These are phyloP conservation scores for Phytophthora colocasiae DNA, from an alignment of 352 stramenopile genomes.

Conservation along the genomic window DNA sequence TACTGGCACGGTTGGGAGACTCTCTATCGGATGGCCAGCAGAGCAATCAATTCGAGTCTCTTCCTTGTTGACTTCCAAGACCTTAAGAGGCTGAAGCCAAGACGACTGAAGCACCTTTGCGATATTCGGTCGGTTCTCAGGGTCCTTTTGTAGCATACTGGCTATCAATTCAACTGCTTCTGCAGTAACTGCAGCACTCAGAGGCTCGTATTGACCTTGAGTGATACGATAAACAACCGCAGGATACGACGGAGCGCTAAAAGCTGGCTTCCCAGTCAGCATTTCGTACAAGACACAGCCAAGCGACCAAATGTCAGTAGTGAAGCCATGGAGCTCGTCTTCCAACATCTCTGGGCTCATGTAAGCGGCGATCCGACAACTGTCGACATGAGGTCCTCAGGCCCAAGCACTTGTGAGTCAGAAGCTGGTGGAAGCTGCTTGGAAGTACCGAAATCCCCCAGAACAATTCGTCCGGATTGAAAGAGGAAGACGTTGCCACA, in stretches of 20 bases:
- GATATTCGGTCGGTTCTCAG: slow-evolving; percentile 22
- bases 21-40: too few species aligned
- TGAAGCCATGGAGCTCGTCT: slow-evolving; percentile 59
- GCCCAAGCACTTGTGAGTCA: neutral
- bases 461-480: slow-evolving; percentile 29
- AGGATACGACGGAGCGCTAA: slow-evolving; percentile 59
- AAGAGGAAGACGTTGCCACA: too few species aligned
- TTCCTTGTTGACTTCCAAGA: neutral
- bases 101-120: slow-evolving; percentile 23
- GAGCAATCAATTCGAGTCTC: too few species aligned
- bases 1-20: too few species aligned
- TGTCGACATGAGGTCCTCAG: slow-evolving; percentile 43
- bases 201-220: slow-evolving; percentile 40
- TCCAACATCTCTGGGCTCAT: slow-evolving; percentile 56
- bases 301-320: slow-evolving; percentile 82
- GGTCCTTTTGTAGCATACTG: slow-evolving; percentile 39
- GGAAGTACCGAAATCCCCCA: slow-evolving; percentile 78
- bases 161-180: slow-evolving; percentile 29
- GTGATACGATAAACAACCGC: slow-evolving; percentile 59
- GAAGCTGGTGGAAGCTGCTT: slow-evolving; percentile 42
- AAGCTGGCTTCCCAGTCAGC: slow-evolving; percentile 59
- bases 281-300: slow-evolving; percentile 87
- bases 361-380: slow-evolving; percentile 72
- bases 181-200: slow-evolving; percentile 23
- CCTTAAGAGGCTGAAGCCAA: slow-evolving; percentile 7